phyloP scores from a whole-genome alignment of 768 basidiomycete genomes.

The Tylopilus felleus region DNA sequence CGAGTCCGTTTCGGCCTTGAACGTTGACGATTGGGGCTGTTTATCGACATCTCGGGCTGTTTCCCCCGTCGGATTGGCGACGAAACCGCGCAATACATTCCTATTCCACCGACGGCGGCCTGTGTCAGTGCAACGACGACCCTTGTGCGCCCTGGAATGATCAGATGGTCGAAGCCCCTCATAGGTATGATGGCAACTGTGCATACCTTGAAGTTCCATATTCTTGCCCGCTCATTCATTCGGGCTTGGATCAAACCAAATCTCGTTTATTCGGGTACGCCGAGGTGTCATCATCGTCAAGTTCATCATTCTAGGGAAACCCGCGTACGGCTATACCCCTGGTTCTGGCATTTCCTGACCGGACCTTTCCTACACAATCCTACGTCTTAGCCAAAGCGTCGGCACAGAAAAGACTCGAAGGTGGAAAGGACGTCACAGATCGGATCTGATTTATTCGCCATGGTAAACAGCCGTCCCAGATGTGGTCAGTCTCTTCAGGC shows the following conservation, averaged over 20 bases:
- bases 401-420: not conserved
- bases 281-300: not conserved
- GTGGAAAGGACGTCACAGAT: conserved; percentile 11
- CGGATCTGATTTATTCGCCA: conserved; percentile 1
- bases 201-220: not conserved
- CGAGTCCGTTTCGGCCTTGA: not conserved
- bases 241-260: not conserved
- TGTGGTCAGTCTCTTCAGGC: not conserved
- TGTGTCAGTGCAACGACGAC: not conserved
- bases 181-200: not conserved
- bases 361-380: not conserved
- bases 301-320: not conserved
- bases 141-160: not conserved
- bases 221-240: not conserved
- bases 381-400: not conserved
- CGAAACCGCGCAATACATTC: not conserved
- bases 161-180: not conserved
- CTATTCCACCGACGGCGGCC: not conserved
- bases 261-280: not conserved
- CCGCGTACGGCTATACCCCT: not conserved
- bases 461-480: conserved; percentile 3
- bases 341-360: conserved; percentile 4
- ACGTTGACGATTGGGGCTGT: not conserved
- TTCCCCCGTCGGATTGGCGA: not conserved
- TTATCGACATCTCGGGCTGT: not conserved